Percentiles rank a stretch among this genome's conserved stretches.
Evolutionary conservation across 2,329 filamentous ascomycete species (phyloP).

Genomic region (Aspergillus sp.): DNA sequence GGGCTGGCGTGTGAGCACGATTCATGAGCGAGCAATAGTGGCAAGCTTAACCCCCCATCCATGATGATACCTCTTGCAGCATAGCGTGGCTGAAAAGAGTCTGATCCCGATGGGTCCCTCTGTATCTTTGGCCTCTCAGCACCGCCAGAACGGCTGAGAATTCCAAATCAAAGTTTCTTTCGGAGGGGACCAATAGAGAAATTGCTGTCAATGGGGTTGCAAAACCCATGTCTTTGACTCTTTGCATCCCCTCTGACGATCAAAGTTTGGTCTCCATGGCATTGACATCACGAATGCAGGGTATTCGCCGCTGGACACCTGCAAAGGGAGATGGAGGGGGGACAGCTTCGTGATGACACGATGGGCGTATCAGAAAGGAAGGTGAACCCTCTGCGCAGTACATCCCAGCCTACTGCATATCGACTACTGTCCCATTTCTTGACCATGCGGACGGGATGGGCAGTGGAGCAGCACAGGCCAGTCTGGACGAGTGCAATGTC

Average conservation of each 20-base stretch:
- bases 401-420: not conserved
- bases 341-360: not conserved
- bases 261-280: slow-evolving; percentile 2
- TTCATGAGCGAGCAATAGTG: not conserved
- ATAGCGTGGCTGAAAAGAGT: slow-evolving; percentile 9
- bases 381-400: not conserved
- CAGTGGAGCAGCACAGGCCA: not conserved
- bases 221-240: not conserved
- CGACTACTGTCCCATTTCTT: not conserved
- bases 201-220: not conserved
- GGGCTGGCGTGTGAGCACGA: not conserved
- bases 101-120: not conserved
- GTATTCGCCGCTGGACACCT: not conserved
- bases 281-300: not conserved
- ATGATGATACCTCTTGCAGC: not conserved
- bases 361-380: not conserved
- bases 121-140: slow-evolving; percentile 1
- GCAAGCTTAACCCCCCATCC: not conserved
- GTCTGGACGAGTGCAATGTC: not conserved
- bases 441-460: slow-evolving; percentile 1
- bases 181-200: not conserved
- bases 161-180: slow-evolving; percentile 8
- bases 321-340: not conserved
- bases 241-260: not conserved
- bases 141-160: slow-evolving; percentile 7